Base-by-base conservation (phyloP, 306 rosid genomes). In the Pachyrhizus erosus region DNA sequence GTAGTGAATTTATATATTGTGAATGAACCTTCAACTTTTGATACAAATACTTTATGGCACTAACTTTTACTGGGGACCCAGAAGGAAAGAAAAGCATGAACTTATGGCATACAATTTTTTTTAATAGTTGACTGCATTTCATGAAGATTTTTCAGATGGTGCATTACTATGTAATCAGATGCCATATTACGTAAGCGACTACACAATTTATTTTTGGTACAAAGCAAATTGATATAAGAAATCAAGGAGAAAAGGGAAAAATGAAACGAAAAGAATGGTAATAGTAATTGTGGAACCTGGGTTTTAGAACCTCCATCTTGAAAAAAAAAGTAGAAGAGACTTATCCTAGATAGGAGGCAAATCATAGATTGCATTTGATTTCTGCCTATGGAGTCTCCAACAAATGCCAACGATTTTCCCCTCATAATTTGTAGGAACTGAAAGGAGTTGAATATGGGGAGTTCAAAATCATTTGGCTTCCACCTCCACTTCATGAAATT, bases 401-500 rank as follows among this genome's bases (percentile, higher is more conserved):
- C 87, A 84, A 94, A 94, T 72, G 97, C 97, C 89, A 94, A 65
- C 11, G 98, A 85, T 74, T 92, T 91, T 2, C 88, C 97, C 62
- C 90, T 88, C 14, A 94, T 73, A 55, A 94, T 55, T 34, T 92
- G 92, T 1, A 94, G 85, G 57, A 92, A 94, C 82, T 91, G 92
- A n/a, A 90, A 88, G 20, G 97, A 92, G 42, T 94, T 90, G 84
- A 94, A 91, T 13, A 89, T 26, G 6, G 97, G 97, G 0, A 94
- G 86, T 0, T 92, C 91, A 68, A 97, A 94, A 1, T 48, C 93
- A 78, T 90, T 85, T 8, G 97, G 98, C 57, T 89, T 90, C 98
- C 98, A 94, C 45, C 81, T 86, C 98, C 98, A 94, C 45, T 89
- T 91, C 93, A 88, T 79, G 87, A 86, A 94, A 2, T 93, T 94